Conservation (phyloP, 2,329 filamentous ascomycete genomes). For the Calycina herbarum region DNA sequence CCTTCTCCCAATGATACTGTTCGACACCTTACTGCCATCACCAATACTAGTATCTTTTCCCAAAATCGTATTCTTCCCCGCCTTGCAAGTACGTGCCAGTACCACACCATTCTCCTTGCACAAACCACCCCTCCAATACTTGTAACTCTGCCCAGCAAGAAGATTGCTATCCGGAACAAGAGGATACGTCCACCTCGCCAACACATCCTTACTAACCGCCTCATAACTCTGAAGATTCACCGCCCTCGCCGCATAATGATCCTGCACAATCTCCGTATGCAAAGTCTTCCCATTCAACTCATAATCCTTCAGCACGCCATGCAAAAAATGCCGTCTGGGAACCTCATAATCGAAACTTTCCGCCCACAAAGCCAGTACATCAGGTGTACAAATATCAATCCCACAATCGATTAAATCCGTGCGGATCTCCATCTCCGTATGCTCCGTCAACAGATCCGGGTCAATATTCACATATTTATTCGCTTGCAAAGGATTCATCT, state of each 20-base stretch:
- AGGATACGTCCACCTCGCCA: slow-evolving; percentile 84
- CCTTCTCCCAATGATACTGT: slow-evolving; percentile 78
- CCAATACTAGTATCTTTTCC: slow-evolving; percentile 76
- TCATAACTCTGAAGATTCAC: slow-evolving; percentile 88
- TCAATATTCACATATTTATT: slow-evolving; percentile 72
- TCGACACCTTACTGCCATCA: slow-evolving; percentile 66
- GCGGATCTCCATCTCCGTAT: slow-evolving; percentile 76
- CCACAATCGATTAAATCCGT: slow-evolving; percentile 90
- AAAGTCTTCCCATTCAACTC: slow-evolving; percentile 98
- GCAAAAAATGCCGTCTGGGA: slow-evolving; percentile 83
- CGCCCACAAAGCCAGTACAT: slow-evolving; percentile 91
- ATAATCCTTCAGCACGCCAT: slow-evolving; percentile 93
- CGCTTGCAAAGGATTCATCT: slow-evolving; percentile 70
- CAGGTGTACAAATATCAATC: slow-evolving; percentile 96
- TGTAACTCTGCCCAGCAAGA: slow-evolving; percentile 74
- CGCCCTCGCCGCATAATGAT: slow-evolving; percentile 84
- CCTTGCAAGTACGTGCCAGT: slow-evolving; percentile 68
- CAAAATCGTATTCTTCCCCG: slow-evolving; percentile 70
- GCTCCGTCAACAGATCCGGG: slow-evolving; percentile 70
- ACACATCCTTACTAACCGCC: slow-evolving; percentile 81
- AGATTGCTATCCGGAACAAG: slow-evolving; percentile 88
- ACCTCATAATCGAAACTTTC: slow-evolving; percentile 97
- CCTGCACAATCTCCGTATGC: slow-evolving; percentile 79
- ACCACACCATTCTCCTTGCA: slow-evolving; percentile 79
- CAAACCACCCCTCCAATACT: slow-evolving; percentile 65